Percentiles rank a stretch among this genome's conserved stretches.
These are phyloP conservation scores for Aspergillus ellipticus DNA, from an alignment of 495 filamentous ascomycete genomes.

Conservation along the genomic window DNA sequence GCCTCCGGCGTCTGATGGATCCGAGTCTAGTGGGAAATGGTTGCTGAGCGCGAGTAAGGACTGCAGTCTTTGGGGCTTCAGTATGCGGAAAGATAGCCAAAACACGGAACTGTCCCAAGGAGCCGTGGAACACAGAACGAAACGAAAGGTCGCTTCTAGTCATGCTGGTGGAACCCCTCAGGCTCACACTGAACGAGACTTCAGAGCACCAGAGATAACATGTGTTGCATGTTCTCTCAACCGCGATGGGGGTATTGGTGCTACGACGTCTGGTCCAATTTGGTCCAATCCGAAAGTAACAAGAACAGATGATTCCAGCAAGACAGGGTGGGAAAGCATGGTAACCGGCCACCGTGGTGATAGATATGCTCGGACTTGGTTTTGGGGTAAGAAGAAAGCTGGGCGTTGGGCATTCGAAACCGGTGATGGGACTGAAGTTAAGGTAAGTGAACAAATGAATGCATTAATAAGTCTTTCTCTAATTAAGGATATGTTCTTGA, in stretches of 20 bases:
- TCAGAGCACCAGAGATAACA: constrained; percentile 86
- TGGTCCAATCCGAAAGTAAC: constrained; percentile 69
- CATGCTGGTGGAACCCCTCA: constrained; percentile 33
- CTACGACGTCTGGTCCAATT: constrained; percentile 62
- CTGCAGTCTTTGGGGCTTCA: constrained; percentile 91
- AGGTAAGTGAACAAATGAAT: constrained; percentile 26
- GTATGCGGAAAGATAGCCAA: constrained; percentile 89
- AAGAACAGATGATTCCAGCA: constrained; percentile 57
- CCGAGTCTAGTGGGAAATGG: constrained; percentile 91
- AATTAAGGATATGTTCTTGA: not conserved
- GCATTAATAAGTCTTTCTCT: not conserved
- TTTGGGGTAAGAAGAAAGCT: constrained; percentile 90
- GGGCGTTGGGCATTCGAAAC: constrained; percentile 92
- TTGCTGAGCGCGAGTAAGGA: constrained; percentile 84
- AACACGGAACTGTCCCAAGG: constrained; percentile 92
- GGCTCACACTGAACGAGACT: constrained; percentile 49
- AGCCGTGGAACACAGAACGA: constrained; percentile 73
- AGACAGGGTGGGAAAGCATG: constrained; percentile 94
- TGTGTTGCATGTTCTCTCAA: constrained; percentile 87
- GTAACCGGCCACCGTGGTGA: constrained; percentile 91
- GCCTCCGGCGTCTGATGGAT: constrained; percentile 79
- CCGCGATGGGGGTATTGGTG: constrained; percentile 87
- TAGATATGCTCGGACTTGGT: constrained; percentile 86
- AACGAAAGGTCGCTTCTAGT: constrained; percentile 54
- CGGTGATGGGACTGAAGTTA: constrained; percentile 76